Base-by-base conservation (phyloP, 495 filamentous ascomycete species). In the Sphaerosporella brunnea region DNA sequence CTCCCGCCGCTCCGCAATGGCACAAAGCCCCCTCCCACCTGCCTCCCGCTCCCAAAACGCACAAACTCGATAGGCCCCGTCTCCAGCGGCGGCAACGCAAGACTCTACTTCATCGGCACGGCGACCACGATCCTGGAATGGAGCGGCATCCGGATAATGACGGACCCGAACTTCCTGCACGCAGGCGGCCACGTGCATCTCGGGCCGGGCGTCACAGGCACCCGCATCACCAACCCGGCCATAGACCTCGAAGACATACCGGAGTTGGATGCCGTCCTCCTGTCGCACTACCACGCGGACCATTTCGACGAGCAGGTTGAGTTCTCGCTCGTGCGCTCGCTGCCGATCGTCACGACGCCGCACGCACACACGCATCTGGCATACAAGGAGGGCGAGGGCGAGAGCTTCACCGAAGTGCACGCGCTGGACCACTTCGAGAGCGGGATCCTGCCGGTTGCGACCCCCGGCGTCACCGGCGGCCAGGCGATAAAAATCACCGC, bases 131-230 rank as follows among this genome's bases (percentile, higher is more conserved):
- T 84, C 16, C 62, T 83, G 45, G 69, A 78, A 58, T 82, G 73
- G 73, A 64, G 67, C 45, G 72, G 71, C 21, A 65, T 79, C 21
- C 68, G 77, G 13, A 62, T 82, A 36, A 69, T 83, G 50, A 83
- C 78, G 1, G 79, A 82, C 62, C 69, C 77, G 23, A 84, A 82
- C 61, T 81, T 82, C 62, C 69, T 83, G 0, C 77, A 80, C 52
- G 73, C 71, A 2, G 75, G 77, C 32, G 74, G 79, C 54, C 74
- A 81, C 50, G 75, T 80, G 1, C 75, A 82, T 51, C 66, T 81
- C 8, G 78, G 75, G 0, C 76, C 77, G 0, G 76, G 75, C 0
- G 72, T 81, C 0, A 69, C 69, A 0, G 65, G 66, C 0, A 56
- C 62, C 21, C 64, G 79, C 0, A 54, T 59, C 3, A 77, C 69